Evolutionary conservation across 2,329 filamentous ascomycete species (phyloP).

Genomic region (Lachnellula occidentalis): DNA sequence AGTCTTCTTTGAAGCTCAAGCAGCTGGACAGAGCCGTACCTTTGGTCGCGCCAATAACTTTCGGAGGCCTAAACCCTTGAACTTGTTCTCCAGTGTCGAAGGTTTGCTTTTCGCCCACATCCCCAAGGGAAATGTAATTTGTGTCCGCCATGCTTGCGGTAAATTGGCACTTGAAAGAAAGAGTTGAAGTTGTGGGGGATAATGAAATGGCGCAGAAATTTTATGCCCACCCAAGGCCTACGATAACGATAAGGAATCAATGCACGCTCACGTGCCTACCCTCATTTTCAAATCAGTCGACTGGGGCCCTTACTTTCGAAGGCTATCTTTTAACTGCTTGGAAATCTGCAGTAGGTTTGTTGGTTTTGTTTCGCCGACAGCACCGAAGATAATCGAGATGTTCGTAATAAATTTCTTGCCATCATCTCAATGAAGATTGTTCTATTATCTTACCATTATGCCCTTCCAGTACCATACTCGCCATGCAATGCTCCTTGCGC

Average conservation of each 20-base stretch:
- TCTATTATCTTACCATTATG: too few species aligned
- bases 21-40: not conserved
- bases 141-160: not conserved
- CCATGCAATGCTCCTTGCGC: slow-evolving; percentile 5
- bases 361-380: too few species aligned
- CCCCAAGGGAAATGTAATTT: slow-evolving; percentile 14
- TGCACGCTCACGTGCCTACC: not conserved
- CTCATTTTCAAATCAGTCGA: too few species aligned
- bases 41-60: slow-evolving; percentile 4
- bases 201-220: not conserved
- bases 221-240: not conserved
- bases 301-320: too few species aligned
- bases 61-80: not conserved
- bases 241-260: slow-evolving; percentile 8
- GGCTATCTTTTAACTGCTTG: too few species aligned
- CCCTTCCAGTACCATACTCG: not conserved
- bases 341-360: too few species aligned
- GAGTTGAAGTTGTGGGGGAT: not conserved
- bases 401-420: not conserved
- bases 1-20: not conserved
- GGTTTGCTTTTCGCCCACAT: not conserved
- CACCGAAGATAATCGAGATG: too few species aligned
- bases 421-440: not conserved
- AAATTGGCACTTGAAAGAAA: not conserved
- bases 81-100: not conserved